phyloP scores from a whole-genome alignment of 2,329 filamentous ascomycete genomes.

The Neofusicoccum cordaticola region DNA sequence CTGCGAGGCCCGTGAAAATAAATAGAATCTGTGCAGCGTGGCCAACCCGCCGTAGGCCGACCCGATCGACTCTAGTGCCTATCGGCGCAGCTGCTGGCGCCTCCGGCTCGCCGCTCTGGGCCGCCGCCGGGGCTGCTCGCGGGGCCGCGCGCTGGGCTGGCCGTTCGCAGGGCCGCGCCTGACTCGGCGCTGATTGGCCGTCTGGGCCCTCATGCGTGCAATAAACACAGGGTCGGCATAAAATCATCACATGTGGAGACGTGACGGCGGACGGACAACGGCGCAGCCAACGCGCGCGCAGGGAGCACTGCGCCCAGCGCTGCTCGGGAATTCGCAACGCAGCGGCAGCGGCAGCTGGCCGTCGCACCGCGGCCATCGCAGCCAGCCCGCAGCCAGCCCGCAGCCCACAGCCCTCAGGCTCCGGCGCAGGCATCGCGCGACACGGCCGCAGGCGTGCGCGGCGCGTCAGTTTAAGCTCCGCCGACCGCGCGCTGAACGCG shows the following conservation, averaged over 20 bases:
- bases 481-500: not conserved
- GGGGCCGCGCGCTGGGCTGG: not conserved
- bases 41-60: not conserved
- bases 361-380: not conserved
- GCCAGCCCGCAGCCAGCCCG: not conserved
- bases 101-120: not conserved
- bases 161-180: not conserved
- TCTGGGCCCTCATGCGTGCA: not conserved
- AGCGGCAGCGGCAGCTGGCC: not conserved
- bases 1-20: constrained; percentile 14
- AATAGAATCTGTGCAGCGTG: constrained; percentile 13
- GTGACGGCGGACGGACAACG: constrained; percentile 6
- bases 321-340: not conserved
- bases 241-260: constrained; percentile 7
- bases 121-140: not conserved
- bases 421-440: too few relatives aligned
- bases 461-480: not conserved
- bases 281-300: constrained; percentile 5
- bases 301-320: not conserved
- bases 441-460: too few relatives aligned
- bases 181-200: constrained; percentile 5
- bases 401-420: not conserved
- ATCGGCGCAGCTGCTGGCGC: not conserved
- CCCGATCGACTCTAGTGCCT: constrained; percentile 10
- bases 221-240: constrained; percentile 8